Conservation (phyloP, 1,284 basidiomycete genomes). For the Austropuccinia psidii region DNA sequence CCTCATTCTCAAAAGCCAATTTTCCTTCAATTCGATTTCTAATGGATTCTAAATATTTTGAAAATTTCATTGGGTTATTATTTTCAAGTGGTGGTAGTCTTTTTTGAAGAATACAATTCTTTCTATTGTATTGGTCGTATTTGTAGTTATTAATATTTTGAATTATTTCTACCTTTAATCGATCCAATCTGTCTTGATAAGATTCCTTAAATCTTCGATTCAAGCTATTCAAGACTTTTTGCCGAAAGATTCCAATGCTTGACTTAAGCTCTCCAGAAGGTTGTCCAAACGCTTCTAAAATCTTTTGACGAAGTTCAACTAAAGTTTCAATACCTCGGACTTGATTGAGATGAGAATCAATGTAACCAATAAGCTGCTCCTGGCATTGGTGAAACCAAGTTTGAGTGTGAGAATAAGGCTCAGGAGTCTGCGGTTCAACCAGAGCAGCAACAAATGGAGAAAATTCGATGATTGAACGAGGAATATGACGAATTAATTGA, state of each 20-base stretch:
- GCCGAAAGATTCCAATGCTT: not conserved
- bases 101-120: not conserved
- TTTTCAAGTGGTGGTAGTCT: not conserved
- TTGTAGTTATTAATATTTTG: not conserved
- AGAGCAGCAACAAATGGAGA: conserved; percentile 13
- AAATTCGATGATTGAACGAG: conserved; percentile 13
- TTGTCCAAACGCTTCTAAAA: not conserved
- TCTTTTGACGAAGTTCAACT: not conserved
- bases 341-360: not conserved
- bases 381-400: conserved; percentile 2
- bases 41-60: conserved; percentile 11
- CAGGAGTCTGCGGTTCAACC: not conserved
- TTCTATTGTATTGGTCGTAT: not conserved
- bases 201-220: not conserved
- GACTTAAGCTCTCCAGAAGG: not conserved
- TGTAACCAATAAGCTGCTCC: not conserved
- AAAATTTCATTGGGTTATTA: not conserved
- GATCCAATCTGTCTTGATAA: conserved; percentile 7
- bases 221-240: not conserved
- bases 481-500: conserved; percentile 8
- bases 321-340: not conserved
- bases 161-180: not conserved
- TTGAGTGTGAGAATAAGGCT: not conserved
- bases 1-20: not conserved
- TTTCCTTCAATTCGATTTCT: conserved; percentile 14